Evolutionary conservation across 2,329 filamentous ascomycete species (phyloP).

Genomic region (Coniochaeta sp.): DNA sequence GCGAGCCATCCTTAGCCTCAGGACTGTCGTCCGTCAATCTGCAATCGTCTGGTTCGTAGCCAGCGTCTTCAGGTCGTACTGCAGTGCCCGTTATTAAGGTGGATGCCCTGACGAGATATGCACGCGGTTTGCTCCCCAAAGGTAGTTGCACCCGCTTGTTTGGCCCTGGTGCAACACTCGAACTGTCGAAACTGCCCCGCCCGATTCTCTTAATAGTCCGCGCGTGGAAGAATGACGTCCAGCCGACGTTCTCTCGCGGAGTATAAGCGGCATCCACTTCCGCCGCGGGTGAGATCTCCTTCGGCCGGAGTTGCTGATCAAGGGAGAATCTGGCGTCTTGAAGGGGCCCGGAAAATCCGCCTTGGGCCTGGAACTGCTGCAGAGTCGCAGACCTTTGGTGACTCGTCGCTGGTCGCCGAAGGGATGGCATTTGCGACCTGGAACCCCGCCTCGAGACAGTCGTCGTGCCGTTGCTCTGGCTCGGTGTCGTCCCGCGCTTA

Average conservation of each 20-base stretch:
- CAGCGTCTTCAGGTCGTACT: constrained; percentile 14
- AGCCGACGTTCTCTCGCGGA: constrained; percentile 20
- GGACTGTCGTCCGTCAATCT: not conserved
- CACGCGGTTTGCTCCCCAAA: constrained; percentile 15
- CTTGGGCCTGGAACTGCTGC: constrained; percentile 38
- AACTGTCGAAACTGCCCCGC: constrained; percentile 20
- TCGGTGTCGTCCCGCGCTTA: constrained; percentile 60
- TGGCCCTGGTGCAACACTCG: constrained; percentile 24
- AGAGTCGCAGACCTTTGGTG: constrained; percentile 69
- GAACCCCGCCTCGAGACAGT: constrained; percentile 39
- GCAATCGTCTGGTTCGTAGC: not conserved
- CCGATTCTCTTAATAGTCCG: constrained; percentile 22
- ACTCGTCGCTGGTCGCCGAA: constrained; percentile 70
- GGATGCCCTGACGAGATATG: constrained; percentile 29
- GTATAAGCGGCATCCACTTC: constrained; percentile 9
- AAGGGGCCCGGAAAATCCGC: constrained; percentile 11
- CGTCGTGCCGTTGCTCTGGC: constrained; percentile 36
- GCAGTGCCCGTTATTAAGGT: constrained; percentile 15
- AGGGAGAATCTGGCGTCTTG: constrained; percentile 21
- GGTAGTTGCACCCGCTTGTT: constrained; percentile 20
- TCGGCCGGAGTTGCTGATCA: constrained; percentile 23
- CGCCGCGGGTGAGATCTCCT: constrained; percentile 9
- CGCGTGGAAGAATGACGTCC: constrained; percentile 53
- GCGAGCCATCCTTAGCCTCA: not conserved
- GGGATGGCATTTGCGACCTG: constrained; percentile 54